Evolutionary conservation across 805 yeast genomes (phyloP).

Genomic region (Pichia gijzeniarum): DNA sequence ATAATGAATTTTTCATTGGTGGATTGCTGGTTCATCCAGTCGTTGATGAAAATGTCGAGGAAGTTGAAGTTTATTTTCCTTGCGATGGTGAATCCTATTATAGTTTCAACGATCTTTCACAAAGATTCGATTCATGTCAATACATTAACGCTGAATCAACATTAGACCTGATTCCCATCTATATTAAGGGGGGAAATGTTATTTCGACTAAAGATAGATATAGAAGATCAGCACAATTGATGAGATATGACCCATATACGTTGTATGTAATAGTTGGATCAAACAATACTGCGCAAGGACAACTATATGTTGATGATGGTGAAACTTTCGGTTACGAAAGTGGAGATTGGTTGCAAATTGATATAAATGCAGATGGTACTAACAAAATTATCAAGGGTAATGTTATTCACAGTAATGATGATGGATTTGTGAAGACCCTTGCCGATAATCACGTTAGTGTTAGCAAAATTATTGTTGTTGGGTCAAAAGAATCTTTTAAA

Average conservation of each 20-base stretch:
- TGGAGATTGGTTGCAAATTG: constrained; percentile 44
- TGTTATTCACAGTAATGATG: constrained; percentile 18
- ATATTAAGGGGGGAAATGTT: constrained; percentile 73
- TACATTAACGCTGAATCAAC: constrained; percentile 42
- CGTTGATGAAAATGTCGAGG: constrained; percentile 42
- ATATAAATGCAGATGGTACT: constrained; percentile 34
- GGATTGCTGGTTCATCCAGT: constrained; percentile 74
- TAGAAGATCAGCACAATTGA: constrained; percentile 72
- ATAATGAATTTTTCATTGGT: constrained; percentile 81
- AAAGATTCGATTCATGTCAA: constrained; percentile 27
- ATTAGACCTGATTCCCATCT: constrained; percentile 62
- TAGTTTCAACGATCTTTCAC: constrained; percentile 34
- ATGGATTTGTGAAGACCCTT: constrained; percentile 21
- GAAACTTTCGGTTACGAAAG: constrained; percentile 51
- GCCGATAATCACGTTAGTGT: constrained; percentile 33
- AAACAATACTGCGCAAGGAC: constrained; percentile 40
- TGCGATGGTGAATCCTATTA: constrained; percentile 46
- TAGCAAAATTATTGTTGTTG: constrained; percentile 51
- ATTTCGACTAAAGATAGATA: constrained; percentile 61
- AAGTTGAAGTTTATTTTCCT: constrained; percentile 46
- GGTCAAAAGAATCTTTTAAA: constrained; percentile 16
- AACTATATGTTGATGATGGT: constrained; percentile 80
- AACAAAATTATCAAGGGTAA: constrained; percentile 29
- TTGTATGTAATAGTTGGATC: constrained; percentile 52
- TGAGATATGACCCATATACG: constrained; percentile 77